Conservation (phyloP, 2,329 filamentous ascomycete genomes). For the Colletotrichum musae region DNA sequence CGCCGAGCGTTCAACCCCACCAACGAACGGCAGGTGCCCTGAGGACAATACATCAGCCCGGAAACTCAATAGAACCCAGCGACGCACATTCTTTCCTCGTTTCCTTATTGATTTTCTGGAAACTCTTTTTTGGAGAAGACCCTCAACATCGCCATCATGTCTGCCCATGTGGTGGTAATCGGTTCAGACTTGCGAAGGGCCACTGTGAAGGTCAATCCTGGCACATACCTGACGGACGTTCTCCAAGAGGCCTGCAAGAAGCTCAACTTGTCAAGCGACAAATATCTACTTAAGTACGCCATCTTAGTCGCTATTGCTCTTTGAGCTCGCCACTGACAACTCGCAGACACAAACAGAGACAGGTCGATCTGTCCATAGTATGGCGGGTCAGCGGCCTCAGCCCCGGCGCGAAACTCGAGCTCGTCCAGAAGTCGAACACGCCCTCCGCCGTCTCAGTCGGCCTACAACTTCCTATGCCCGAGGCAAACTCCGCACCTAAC, state of each 20-base stretch:
- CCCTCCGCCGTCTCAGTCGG: constrained; percentile 89
- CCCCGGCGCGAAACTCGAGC: constrained; percentile 91
- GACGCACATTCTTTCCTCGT: too few relatives aligned
- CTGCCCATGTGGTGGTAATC: constrained; percentile 90
- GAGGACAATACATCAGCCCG: too few relatives aligned
- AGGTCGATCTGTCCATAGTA: constrained; percentile 86
- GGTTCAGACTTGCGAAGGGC: constrained; percentile 83
- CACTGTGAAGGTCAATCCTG: constrained; percentile 86
- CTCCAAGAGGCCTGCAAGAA: constrained; percentile 90
- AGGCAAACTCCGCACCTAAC: constrained; percentile 73
- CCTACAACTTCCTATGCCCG: constrained; percentile 84
- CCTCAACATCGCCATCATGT: constrained; percentile 72
- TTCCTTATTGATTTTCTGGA: neutral
- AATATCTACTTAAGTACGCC: constrained; percentile 84
- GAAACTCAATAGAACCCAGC: too few relatives aligned
- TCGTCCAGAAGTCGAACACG: constrained; percentile 88
- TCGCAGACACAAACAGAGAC: constrained; percentile 85
- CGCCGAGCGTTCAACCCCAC: constrained; percentile 34
- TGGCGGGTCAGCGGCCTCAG: constrained; percentile 87
- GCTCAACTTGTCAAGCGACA: constrained; percentile 79
- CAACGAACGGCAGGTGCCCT: constrained; percentile 14
- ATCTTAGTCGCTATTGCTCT: constrained; percentile 11
- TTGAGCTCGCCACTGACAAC: neutral
- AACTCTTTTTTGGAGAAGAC: neutral
- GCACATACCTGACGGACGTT: constrained; percentile 86